Conservation (phyloP, 345 rosid genomes). For the Salix dunnii region DNA sequence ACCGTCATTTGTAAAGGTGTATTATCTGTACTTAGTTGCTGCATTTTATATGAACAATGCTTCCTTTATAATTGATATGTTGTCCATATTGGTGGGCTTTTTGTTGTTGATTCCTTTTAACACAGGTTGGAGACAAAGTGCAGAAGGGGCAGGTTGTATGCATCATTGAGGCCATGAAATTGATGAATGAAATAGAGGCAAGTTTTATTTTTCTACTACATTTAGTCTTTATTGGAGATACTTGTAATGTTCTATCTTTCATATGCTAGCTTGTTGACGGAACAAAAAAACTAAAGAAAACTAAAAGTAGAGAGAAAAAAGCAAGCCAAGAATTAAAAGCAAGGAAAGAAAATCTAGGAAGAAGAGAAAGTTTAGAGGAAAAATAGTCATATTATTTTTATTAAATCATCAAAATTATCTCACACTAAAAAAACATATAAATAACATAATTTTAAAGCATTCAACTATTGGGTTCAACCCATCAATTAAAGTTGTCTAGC, state of each 20-base stretch:
- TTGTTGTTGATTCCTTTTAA: background rate
- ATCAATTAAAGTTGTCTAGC: too few species aligned
- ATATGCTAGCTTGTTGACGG: background rate
- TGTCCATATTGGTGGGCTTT: background rate
- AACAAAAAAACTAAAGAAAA: too few species aligned
- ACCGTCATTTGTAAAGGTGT: slow-evolving; percentile 78
- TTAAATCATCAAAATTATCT: too few species aligned
- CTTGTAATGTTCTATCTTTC: background rate
- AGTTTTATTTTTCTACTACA: slow-evolving; percentile 21
- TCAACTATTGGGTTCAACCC: too few species aligned
- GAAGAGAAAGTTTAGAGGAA: too few species aligned
- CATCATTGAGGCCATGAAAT: slow-evolving; percentile 91
- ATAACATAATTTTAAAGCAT: too few species aligned
- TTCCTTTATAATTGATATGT: slow-evolving; percentile 2
- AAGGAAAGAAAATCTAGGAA: too few species aligned
- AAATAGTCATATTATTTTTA: too few species aligned
- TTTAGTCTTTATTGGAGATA: slow-evolving; percentile 7
- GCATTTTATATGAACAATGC: slow-evolving; percentile 3
- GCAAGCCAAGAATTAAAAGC: too few species aligned
- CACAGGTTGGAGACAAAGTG: slow-evolving; percentile 89
- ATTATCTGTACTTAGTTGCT: slow-evolving; percentile 13
- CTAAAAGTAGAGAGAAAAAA: too few species aligned
- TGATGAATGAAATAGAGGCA: slow-evolving; percentile 95
- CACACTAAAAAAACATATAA: too few species aligned
- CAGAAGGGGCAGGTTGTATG: slow-evolving; percentile 86